Evolutionary conservation across 1,139 yeast genomes (phyloP), one percentile per base, ranked within the genome.

Genomic region (Saccharomyces uvarum): DNA sequence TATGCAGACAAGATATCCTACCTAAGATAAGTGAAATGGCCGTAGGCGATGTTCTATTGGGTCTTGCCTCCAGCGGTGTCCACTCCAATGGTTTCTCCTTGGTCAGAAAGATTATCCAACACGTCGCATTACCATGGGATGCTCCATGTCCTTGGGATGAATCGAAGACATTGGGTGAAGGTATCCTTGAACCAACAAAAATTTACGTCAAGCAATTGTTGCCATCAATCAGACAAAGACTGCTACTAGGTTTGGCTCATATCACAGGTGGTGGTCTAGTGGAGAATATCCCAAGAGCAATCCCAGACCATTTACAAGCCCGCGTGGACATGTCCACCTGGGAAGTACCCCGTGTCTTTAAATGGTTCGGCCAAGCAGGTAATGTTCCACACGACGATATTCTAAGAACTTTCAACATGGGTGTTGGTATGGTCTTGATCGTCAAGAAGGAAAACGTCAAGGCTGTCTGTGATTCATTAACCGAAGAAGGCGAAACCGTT

Each of bases 221-320:
- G 61, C 86, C 88, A 55, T 82, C 88, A 4, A 80, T 91, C 60
- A 80, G 79, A 65, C 75, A 85, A 67, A 84, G 79, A 50, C 75
- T 86, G 58, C 71, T 93, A 54, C 78, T 89, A 56, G 99, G 97
- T 57, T 79, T 95, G 70, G 97, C 99, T 4, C 96, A 95, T 70
- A 93, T 95, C 65, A 95, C 99, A 26, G 99, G 99, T 58, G 99
- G 99, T 67, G 99, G 99, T 56, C 78, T 95, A 52, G 86, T 93
- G 41, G 99, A 95, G 73, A 95, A 95, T 72, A 84, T 93, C 56
- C 99, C 99, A 54, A 83, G 99, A 70, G 95, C 96, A 28, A 77
- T 95, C 60, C 99, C 99, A 59, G 75, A 81, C 59, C 73, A 82
- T 63, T 76, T 93, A 61, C 84, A 85, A 67, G 99, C 97, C 16